phyloP scores from a whole-genome alignment of 805 yeast species.

The Teunomyces kruisii region DNA sequence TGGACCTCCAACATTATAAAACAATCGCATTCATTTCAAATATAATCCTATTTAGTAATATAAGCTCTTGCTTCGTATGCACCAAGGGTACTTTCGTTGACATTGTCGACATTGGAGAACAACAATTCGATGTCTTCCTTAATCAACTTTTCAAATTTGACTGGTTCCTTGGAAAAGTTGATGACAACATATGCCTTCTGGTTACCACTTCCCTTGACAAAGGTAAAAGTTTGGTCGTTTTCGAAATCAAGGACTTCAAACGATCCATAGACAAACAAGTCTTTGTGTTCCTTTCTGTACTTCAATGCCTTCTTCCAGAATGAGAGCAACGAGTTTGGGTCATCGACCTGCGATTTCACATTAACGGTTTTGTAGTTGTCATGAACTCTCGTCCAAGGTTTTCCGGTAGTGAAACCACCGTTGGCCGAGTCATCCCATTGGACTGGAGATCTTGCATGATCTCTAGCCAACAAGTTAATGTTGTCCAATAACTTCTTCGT shows the following conservation, averaged over 20 bases:
- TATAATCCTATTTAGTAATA: not conserved
- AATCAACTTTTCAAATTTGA: slow-evolving; percentile 8
- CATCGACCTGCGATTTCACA: slow-evolving; percentile 46
- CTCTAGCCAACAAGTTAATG: slow-evolving; percentile 46
- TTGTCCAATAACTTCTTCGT: slow-evolving; percentile 27
- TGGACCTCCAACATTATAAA: slow-evolving; percentile 4
- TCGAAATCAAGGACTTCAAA: slow-evolving; percentile 45
- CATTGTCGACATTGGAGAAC: slow-evolving; percentile 5
- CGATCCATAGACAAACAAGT: slow-evolving; percentile 46
- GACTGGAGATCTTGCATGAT: slow-evolving; percentile 55
- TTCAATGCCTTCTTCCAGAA: slow-evolving; percentile 46
- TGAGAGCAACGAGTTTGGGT: slow-evolving; percentile 43
- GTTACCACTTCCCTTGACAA: slow-evolving; percentile 32
- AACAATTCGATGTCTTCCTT: slow-evolving; percentile 12
- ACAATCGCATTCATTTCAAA: not conserved
- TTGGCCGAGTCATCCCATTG: slow-evolving; percentile 48
- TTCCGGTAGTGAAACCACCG: slow-evolving; percentile 48
- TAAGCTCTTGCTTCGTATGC: slow-evolving; percentile 15
- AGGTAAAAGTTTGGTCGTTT: slow-evolving; percentile 41
- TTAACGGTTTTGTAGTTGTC: slow-evolving; percentile 50
- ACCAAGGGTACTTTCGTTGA: slow-evolving; percentile 8
- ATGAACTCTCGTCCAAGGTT: slow-evolving; percentile 54
- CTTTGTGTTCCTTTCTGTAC: slow-evolving; percentile 45
- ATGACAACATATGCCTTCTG: slow-evolving; percentile 22
- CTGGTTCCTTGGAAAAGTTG: slow-evolving; percentile 20